Evolutionary conservation across 805 yeast species (phyloP), one percentile per base, ranked within the genome.

Genomic region (Spencermartinsiella europaea): DNA sequence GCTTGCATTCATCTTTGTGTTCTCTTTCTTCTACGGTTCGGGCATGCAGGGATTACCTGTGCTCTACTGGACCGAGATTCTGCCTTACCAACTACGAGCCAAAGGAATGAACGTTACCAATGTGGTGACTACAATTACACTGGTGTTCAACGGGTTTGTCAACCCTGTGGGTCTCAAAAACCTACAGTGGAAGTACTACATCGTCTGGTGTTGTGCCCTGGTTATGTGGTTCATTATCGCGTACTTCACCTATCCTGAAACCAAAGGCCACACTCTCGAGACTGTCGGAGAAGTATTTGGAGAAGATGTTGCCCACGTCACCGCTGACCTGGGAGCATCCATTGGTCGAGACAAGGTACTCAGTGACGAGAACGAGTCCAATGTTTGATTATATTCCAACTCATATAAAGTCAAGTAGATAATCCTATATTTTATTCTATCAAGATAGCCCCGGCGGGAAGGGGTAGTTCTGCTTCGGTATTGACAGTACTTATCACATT

Each of bases 1-100:
- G 8, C 21, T 40, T 17, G 40, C 43, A 4, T 34, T 45, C 40
- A 44, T 44, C 25, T 45, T 40, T 40, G 27, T 45, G 8, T 40
- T 19, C 19, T n/a, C 15, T 19, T n/a, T 31, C 4, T 21, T 31
- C 28, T 33, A 45, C 17, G 20, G 16, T 4, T 21, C 39, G 10
- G 44, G 40, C 47, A 87, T 95, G 93, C 95, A 95, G 7, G 95
- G 95, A 2, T 78, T 87, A 42, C 93, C 93, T 5, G 87, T 95
- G 95, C 65, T 81, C 25, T 59, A 51, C 38, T 19, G 34, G 16
- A 46, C 52, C 5, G 64, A 60, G 42, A 48, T 60, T 19, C 34
- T 51, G 28, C 57, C 64, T 3, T 58, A 34, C 41, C 20, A 40
- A 5, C 64, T 66, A 52, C 62, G 76, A 50, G 69, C 74, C 31